Base-by-base conservation (phyloP, 495 filamentous ascomycete genomes). In the Poronia punctata region DNA sequence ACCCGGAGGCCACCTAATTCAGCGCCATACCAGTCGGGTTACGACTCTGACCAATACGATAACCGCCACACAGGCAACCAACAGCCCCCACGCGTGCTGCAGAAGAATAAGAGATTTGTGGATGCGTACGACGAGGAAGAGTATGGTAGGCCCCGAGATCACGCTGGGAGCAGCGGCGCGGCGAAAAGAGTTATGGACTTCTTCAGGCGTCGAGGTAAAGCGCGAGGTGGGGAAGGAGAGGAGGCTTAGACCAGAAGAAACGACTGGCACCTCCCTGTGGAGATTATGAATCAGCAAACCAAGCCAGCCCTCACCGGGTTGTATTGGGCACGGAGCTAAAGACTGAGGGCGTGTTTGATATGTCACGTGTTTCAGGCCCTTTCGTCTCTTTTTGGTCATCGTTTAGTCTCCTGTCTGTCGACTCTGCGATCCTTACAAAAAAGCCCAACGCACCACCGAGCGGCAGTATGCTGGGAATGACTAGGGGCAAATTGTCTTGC, bases 161-260 rank as follows among this genome's bases (percentile, higher is more conserved):
- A 88, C 58, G 80, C 78, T 3, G 92, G 90, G 21, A 92, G 83
- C 53, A 85, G 78, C 40, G 86, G 87, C 23, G 83, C 87, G 11
- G 87, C 89, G 12, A 79, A 86, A 49, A 82, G 84, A 52, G 92
- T 98, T 33, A 98, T 98, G 92, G 92, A 96, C 63, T 92, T 95
- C 62, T 98, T 98, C 68, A 76, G 92, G 53, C 70, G 89, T 56
- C 75, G 88, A 46, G 86, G 86, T 22, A 88, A 79, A 60, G 86
- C 83, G 34, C 65, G 82, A 43, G 78, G 70, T 41, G 80, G 78
- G 26, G 80, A 83, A 14, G 41, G 54, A 25, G 53, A 45, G 20
- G 34, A 25, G 25, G 20, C 15, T 11, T 19, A 37, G 16, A 34
- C 42, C n/a, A n/a, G n/a, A n/a, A n/a, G n/a, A 30, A 21, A 40